Conservation (phyloP, 163 green algal genomes). For the Volvox carteri region DNA sequence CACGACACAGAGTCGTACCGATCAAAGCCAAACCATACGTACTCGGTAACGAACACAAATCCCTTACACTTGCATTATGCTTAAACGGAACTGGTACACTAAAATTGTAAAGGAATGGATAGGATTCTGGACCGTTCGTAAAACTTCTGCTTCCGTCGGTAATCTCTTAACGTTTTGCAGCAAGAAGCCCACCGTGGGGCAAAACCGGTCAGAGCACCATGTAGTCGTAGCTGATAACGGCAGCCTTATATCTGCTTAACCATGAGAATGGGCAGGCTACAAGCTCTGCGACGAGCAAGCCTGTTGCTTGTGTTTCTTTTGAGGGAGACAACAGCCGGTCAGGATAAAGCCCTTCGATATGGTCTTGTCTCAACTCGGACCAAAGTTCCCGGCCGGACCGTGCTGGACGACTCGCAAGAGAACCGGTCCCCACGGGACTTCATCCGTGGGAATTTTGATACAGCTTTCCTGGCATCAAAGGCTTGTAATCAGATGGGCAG, state of each 20-base stretch:
- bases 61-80: too few species aligned
- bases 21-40: too few species aligned
- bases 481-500: neutral
- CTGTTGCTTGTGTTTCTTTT: neutral
- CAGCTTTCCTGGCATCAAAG: neutral
- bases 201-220: too few species aligned
- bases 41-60: too few species aligned
- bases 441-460: neutral
- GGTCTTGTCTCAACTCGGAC: neutral
- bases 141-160: too few species aligned
- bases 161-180: too few species aligned
- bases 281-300: neutral
- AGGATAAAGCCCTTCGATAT: neutral
- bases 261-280: neutral
- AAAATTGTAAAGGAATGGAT: too few species aligned
- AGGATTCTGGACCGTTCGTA: too few species aligned
- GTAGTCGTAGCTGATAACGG: neutral
- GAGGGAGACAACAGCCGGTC: neutral
- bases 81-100: too few species aligned
- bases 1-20: too few species aligned
- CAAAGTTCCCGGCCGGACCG: neutral
- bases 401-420: neutral
- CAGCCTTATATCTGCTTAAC: neutral
- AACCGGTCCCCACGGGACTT: neutral
- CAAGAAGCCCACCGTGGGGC: too few species aligned